Evolutionary conservation across 2,329 filamentous ascomycete genomes (phyloP), one percentile per base, ranked within the genome.

Genomic region (Talaromyces amestolkiae): DNA sequence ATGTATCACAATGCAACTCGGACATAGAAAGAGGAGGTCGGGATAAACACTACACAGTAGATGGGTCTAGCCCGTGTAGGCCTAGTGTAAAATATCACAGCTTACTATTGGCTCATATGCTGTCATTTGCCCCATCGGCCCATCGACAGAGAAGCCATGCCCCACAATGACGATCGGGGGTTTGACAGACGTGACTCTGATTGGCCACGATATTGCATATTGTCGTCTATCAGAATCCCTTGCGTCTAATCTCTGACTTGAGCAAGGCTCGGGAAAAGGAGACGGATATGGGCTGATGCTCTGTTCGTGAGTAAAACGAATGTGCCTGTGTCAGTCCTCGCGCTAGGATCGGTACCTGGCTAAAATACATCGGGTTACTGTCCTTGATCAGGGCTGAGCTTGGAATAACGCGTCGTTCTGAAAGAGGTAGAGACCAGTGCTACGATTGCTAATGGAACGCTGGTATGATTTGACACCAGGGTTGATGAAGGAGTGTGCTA

Each of bases 1-100:
- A 53, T 47, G 43, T 49, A 43, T 54, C 47, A 54, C 47, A 62
- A 62, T 54, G 51, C 33, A 11, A 41, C 37, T 56, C 53, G 53
- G 33, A 56, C 10, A 39, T 3, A 53, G 49, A 53, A 27, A 53
- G 33, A 53, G 43, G 59, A 53, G 33, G 60, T 62, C 60, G 24
- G 35, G 60, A 62, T 62, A 62, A 62, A 41, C 47, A 43, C 17
- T 1, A 43, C 6, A 56, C 22, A 33, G 39, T 13, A 58, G 51
- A 58, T 58, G n/a, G 1, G 5, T 19, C 58, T 65, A 65, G 24
- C 64, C 58, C 6, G 15, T 47, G 13, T 6, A 1, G 5, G 19
- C 13, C 31, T 65, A 61, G 47, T 4, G 0, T 1, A 1, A 15
- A 4, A 0, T 0, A 7, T 0, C 13, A 13, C 4, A 1, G 6